Base-by-base conservation (phyloP, 1,284 basidiomycete genomes). In the Malassezia equina region DNA sequence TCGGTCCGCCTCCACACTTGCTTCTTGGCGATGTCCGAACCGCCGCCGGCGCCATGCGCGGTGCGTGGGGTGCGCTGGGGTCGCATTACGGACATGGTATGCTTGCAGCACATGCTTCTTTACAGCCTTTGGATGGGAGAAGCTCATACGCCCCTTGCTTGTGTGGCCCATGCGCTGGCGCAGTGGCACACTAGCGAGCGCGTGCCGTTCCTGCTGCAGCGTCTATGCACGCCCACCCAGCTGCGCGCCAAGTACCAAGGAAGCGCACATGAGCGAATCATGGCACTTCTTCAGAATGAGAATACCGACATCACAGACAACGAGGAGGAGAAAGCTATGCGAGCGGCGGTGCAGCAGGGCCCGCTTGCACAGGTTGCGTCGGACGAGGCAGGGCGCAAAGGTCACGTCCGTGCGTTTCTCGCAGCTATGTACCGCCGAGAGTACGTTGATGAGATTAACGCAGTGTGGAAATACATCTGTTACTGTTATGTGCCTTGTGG, bases 121-220 rank as follows among this genome's bases (percentile, higher is more conserved):
- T 43, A 45, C 25, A 23, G 29, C 12, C 44, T 57, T 12, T 57
- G 55, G 55, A 39, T 57, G 12, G 55, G 55, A 4, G 55, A 57
- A 32, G 55, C 50, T 7, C 55, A 57, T 43, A 52, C 55, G 31
- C 55, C 55, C 21, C 51, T 57, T 12, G 12, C 7, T 1, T 24
- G 32, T 24, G 45, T 52, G 19, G 23, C 41, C 8, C 11, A 31
- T 12, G 27, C 34, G 24, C 55, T 57, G 9, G 44, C 40, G 4
- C 44, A 33, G 29, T 24, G 47, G 7, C 25, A 47, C 7, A 21
- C 15, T 19, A 25, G 24, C 36, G 21, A 25, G 4, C 27, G 6
- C n/a, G 27, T 29, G 6, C 3, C 39, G 13, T 19, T 8, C 17
- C 29, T 57, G 7, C 19, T 42, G 25, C 15, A 12, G 0, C 33